phyloP scores from a whole-genome alignment of 1,139 yeast species.

The Diutina neorugosa region DNA sequence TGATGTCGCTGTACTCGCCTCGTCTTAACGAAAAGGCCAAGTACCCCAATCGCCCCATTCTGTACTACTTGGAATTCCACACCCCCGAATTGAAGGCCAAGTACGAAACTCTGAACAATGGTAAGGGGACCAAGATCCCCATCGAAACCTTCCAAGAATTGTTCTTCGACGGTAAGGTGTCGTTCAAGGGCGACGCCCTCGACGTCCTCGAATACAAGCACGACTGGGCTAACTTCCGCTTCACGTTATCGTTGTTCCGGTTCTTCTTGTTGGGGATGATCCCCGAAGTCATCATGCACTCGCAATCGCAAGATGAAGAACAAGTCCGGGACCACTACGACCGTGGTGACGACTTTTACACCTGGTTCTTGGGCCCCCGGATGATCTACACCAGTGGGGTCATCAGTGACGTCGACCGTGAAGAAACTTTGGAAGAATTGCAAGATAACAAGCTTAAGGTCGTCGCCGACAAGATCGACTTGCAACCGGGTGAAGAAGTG shows the following conservation, averaged over 20 bases:
- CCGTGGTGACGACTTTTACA: conserved; percentile 91
- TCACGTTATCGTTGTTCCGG: conserved; percentile 67
- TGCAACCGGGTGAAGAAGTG: conserved; percentile 59
- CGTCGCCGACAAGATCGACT: conserved; percentile 79
- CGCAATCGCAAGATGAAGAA: conserved; percentile 90
- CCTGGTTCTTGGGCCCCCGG: conserved; percentile 91
- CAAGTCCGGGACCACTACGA: conserved; percentile 94
- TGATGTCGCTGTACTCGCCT: conserved; percentile 68
- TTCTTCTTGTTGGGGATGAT: conserved; percentile 81
- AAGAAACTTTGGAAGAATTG: conserved; percentile 73
- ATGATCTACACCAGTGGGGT: conserved; percentile 90
- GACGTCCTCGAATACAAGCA: conserved; percentile 80
- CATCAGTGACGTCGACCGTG: conserved; percentile 55
- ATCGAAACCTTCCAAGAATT: conserved; percentile 89
- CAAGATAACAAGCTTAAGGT: conserved; percentile 85
- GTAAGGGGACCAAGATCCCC: conserved; percentile 66
- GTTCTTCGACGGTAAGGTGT: conserved; percentile 73
- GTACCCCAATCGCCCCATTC: conserved; percentile 69
- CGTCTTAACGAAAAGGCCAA: conserved; percentile 68
- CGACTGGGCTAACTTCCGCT: conserved; percentile 80
- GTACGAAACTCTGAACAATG: conserved; percentile 39
- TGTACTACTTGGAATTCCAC: conserved; percentile 73
- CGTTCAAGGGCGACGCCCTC: conserved; percentile 79
- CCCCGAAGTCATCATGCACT: conserved; percentile 87
- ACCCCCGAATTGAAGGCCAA: conserved; percentile 59